Percentiles rank a stretch among this genome's conserved stretches.
These are phyloP conservation scores for Leishmania tarentolae DNA, from an alignment of 208 protist species.

Conservation along the genomic window DNA sequence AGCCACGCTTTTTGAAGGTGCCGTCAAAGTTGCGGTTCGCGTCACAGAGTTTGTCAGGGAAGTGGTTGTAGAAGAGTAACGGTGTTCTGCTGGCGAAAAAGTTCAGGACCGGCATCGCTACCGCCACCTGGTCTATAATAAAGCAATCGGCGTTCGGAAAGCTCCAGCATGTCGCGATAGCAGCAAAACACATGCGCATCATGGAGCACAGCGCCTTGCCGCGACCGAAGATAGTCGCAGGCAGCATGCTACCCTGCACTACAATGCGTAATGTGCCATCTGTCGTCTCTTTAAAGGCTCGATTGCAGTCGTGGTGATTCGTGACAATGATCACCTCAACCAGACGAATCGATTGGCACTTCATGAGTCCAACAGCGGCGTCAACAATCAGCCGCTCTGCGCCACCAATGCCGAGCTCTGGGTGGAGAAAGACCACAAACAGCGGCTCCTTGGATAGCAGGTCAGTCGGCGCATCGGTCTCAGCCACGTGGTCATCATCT, in stretches of 20 bases:
- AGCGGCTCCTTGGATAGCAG: constrained; percentile 23
- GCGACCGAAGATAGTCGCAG: constrained; percentile 77
- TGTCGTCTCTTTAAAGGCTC: constrained; percentile 95
- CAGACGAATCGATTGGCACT: constrained; percentile 66
- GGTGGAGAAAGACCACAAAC: constrained; percentile 94
- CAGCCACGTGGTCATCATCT: not conserved
- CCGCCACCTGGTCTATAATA: constrained; percentile 95
- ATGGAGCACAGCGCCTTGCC: constrained; percentile 88
- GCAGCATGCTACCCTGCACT: constrained; percentile 88
- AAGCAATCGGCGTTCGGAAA: constrained; percentile 73
- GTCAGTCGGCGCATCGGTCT: constrained; percentile 11
- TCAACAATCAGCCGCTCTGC: constrained; percentile 98
- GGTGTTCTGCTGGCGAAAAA: constrained; percentile 51
- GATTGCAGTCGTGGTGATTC: constrained; percentile 89
- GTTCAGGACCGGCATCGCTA: constrained; percentile 83
- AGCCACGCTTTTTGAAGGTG: constrained; percentile 20
- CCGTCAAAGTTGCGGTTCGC: constrained; percentile 60
- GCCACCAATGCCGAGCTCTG: constrained; percentile 97
- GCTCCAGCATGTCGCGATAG: constrained; percentile 46
- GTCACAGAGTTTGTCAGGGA: constrained; percentile 96
- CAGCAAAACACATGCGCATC: constrained; percentile 85
- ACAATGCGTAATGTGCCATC: constrained; percentile 90
- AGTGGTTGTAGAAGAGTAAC: constrained; percentile 99
- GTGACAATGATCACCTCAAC: constrained; percentile 89
- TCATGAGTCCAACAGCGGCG: constrained; percentile 87